Evolutionary conservation across 2,329 filamentous ascomycete genomes (phyloP).

Genomic region (Ophiocordyceps robertsii): DNA sequence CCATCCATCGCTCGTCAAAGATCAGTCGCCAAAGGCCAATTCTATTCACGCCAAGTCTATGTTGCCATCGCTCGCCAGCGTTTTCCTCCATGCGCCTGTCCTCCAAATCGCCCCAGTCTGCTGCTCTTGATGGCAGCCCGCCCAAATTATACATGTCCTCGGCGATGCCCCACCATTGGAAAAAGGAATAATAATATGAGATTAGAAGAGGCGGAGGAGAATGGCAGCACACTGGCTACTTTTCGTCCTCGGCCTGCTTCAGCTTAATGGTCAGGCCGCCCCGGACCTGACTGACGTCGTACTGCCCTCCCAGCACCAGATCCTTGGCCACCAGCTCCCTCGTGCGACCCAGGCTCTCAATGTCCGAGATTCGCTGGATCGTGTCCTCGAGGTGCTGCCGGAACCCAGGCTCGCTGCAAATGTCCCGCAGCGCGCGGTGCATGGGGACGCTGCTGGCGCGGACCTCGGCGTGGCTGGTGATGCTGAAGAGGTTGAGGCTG

Average conservation of each 20-base stretch:
- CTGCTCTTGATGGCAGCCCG: too few relatives aligned
- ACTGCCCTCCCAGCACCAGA: constrained; percentile 71
- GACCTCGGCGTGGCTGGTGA: constrained; percentile 75
- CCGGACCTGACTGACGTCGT: constrained; percentile 41
- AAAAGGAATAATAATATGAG: too few relatives aligned
- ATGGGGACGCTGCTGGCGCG: constrained; percentile 92
- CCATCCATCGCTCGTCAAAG: too few relatives aligned
- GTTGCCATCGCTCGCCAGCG: too few relatives aligned
- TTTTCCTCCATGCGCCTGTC: too few relatives aligned
- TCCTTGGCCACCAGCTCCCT: constrained; percentile 93
- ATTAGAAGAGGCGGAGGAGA: too few relatives aligned
- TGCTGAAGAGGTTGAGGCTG: constrained; percentile 88
- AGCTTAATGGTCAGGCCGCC: constrained; percentile 28
- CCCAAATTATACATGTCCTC: too few relatives aligned
- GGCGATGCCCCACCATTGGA: too few relatives aligned
- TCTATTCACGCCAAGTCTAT: too few relatives aligned
- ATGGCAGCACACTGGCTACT: not conserved
- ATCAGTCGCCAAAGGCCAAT: too few relatives aligned
- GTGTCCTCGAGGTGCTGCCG: constrained; percentile 72
- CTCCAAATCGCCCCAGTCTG: too few relatives aligned
- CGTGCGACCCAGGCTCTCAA: constrained; percentile 88
- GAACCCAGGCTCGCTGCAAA: constrained; percentile 67
- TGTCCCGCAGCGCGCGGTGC: constrained; percentile 80
- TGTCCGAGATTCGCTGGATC: constrained; percentile 73
- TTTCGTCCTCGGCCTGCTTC: constrained; percentile 25